phyloP scores from a whole-genome alignment of 306 rosid species.

The Inga leiocalycina region DNA sequence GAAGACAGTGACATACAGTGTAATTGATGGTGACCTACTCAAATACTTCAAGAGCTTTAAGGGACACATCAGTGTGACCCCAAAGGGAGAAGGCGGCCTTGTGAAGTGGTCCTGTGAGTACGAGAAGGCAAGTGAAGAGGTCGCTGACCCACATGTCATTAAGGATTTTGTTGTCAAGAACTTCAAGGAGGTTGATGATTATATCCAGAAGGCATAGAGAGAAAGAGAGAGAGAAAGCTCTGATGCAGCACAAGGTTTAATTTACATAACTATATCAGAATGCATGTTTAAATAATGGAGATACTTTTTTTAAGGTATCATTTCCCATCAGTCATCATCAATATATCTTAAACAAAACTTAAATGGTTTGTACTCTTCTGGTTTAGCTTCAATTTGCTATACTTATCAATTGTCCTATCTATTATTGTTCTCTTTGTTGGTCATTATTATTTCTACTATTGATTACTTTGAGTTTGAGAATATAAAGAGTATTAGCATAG shows the following conservation, averaged over 20 bases:
- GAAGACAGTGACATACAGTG: conserved; percentile 49
- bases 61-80: conserved; percentile 48
- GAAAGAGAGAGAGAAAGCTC: background rate
- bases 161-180: conserved; percentile 80
- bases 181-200: conserved; percentile 70
- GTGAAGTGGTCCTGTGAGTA: conserved; percentile 73
- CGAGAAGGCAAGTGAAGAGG: conserved; percentile 52
- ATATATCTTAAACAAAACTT: background rate
- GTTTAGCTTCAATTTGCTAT: background rate
- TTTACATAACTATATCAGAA: background rate
- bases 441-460: background rate
- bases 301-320: background rate
- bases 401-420: background rate
- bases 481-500: background rate
- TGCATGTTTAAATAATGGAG: conserved; percentile 29
- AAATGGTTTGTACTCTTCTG: background rate
- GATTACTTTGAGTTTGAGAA: background rate
- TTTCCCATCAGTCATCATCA: background rate
- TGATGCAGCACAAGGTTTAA: conserved; percentile 9
- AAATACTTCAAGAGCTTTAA: conserved; percentile 68
- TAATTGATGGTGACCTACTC: conserved; percentile 80
- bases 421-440: conserved; percentile 1
- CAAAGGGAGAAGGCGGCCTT: conserved; percentile 61
- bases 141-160: conserved; percentile 64
- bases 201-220: conserved; percentile 43